Percentiles rank a stretch among this genome's conserved stretches.
phyloP scores from a whole-genome alignment of 345 rosid genomes.

The Erucastrum elatum region DNA sequence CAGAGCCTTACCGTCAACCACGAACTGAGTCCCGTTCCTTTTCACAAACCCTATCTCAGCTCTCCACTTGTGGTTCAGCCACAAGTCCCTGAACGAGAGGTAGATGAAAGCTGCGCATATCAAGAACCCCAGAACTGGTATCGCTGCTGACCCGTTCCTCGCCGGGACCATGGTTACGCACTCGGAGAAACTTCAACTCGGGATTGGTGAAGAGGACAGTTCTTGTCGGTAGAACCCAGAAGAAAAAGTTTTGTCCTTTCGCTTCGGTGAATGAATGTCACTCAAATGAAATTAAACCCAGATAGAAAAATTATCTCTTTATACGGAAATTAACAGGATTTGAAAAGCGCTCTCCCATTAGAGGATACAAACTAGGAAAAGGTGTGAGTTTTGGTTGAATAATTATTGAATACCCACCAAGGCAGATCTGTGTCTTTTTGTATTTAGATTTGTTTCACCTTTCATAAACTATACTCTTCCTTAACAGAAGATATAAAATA shows the following conservation, averaged over 20 bases:
- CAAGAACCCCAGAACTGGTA: conserved; percentile 63
- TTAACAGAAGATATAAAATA: too few relatives aligned
- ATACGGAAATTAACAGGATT: background rate
- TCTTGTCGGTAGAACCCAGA: conserved; percentile 27
- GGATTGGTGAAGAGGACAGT: background rate
- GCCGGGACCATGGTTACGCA: conserved; percentile 36
- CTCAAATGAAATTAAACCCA: conserved; percentile 11
- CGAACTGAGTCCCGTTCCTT: conserved; percentile 66
- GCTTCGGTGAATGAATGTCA: background rate
- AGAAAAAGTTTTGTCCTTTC: background rate
- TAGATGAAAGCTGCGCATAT: conserved; percentile 66
- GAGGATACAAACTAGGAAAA: background rate
- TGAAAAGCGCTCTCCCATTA: conserved; percentile 18
- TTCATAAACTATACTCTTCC: too few relatives aligned
- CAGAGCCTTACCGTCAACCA: conserved; percentile 52
- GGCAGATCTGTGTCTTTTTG: conserved; percentile 17
- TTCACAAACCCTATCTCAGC: conserved; percentile 57
- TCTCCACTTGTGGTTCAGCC: conserved; percentile 35
- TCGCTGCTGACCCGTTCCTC: conserved; percentile 51
- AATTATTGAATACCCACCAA: conserved; percentile 15
- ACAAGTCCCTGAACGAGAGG: conserved; percentile 58
- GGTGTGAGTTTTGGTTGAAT: conserved; percentile 12
- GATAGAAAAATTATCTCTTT: conserved; percentile 17
- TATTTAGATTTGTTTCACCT: conserved; percentile 10
- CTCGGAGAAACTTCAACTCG: background rate